Evolutionary conservation across 441 rosid species (phyloP).

Genomic region (Erysimum cheiri): DNA sequence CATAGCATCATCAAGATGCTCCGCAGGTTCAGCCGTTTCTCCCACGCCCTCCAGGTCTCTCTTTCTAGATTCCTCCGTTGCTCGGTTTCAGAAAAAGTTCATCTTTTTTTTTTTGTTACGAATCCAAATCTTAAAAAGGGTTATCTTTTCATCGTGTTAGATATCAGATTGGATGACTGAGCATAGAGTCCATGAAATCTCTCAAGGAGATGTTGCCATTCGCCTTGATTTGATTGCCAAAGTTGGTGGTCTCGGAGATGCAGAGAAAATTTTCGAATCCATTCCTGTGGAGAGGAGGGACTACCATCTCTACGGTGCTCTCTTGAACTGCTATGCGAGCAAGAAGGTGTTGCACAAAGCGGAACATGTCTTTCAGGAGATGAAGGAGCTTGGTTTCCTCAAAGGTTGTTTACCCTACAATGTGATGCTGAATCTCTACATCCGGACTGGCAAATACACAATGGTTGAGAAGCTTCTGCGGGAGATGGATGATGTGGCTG

Average conservation of each 20-base stretch:
- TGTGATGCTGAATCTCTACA: slow-evolving; percentile 46
- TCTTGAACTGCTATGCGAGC: slow-evolving; percentile 52
- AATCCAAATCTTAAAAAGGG: slow-evolving; percentile 4
- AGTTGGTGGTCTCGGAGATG: slow-evolving; percentile 50
- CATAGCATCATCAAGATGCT: slow-evolving; percentile 42
- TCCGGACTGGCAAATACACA: slow-evolving; percentile 37
- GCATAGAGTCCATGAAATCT: slow-evolving; percentile 35
- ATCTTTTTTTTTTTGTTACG: background rate
- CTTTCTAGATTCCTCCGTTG: background rate
- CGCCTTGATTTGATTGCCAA: slow-evolving; percentile 57
- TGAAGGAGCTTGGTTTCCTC: slow-evolving; percentile 49
- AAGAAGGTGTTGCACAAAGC: slow-evolving; percentile 50
- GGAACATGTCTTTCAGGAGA: slow-evolving; percentile 47
- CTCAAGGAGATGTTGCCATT: slow-evolving; percentile 47
- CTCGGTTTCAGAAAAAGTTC: background rate
- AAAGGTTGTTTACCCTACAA: slow-evolving; percentile 37
- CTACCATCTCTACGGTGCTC: slow-evolving; percentile 47
- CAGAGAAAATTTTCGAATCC: slow-evolving; percentile 48
- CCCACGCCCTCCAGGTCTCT: slow-evolving; percentile 54
- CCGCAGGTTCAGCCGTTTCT: slow-evolving; percentile 42
- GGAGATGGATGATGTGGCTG: slow-evolving; percentile 49
- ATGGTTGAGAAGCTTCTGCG: slow-evolving; percentile 39
- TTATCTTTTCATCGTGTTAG: slow-evolving; percentile 36
- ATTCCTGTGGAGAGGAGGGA: slow-evolving; percentile 37
- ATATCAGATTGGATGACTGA: slow-evolving; percentile 60